phyloP scores from a whole-genome alignment of 1,284 basidiomycete species.

The Volvariella volvacea region DNA sequence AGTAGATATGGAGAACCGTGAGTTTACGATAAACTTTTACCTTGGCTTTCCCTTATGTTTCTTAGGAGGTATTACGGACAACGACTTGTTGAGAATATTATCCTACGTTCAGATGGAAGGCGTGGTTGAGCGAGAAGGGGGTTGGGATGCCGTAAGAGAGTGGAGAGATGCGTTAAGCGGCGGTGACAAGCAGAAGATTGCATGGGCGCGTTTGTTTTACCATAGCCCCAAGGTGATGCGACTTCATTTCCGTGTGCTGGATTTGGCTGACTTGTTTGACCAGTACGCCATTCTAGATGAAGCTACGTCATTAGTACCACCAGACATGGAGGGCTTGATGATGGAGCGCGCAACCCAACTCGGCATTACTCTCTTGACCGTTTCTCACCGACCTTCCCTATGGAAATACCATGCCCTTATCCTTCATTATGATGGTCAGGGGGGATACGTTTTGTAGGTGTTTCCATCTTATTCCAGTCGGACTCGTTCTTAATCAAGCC shows the following conservation, averaged over 20 bases:
- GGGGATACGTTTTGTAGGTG: conserved; percentile 79
- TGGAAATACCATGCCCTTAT: conserved; percentile 96
- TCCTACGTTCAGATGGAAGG: conserved; percentile 80
- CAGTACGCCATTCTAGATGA: conserved; percentile 97
- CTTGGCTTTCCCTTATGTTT: conserved; percentile 10
- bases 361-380: conserved; percentile 86
- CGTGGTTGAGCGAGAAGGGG: conserved; percentile 93
- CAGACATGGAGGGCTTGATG: conserved; percentile 91
- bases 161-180: conserved; percentile 93
- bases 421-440: conserved; percentile 82
- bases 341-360: conserved; percentile 89
- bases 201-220: conserved; percentile 96
- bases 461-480: not conserved
- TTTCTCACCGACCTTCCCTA: conserved; percentile 86
- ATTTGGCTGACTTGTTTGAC: conserved; percentile 1
- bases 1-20: conserved; percentile 67
- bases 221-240: conserved; percentile 78
- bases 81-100: conserved; percentile 71
- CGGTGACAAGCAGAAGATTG: conserved; percentile 87
- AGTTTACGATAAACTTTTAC: conserved; percentile 21
- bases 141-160: conserved; percentile 85
- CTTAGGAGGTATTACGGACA: conserved; percentile 67
- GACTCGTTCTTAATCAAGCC: conserved; percentile 2
- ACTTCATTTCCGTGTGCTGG: not conserved
- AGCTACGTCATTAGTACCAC: conserved; percentile 90